Percentiles rank a stretch among this genome's conserved stretches.
Conservation (phyloP, 2,329 filamentous ascomycete genomes). For the Cryphonectria japonica region DNA sequence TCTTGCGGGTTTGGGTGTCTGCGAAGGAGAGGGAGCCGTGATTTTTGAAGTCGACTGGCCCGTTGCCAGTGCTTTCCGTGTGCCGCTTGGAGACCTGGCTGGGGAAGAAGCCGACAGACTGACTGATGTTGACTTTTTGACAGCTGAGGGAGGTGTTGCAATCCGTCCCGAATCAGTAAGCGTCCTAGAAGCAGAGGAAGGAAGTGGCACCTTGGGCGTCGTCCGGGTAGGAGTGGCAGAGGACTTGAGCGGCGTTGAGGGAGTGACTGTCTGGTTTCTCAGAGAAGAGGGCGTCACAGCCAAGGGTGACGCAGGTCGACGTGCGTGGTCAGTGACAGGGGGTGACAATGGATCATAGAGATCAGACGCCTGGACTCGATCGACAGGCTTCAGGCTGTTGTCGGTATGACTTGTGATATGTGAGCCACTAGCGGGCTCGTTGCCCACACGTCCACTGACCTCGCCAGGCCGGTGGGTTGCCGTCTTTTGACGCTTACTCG, state of each 20-base stretch:
- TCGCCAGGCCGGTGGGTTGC: neutral
- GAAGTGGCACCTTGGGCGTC: neutral
- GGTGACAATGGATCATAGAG: constrained; percentile 29
- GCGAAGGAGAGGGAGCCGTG: neutral
- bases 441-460: neutral
- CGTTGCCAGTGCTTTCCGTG: constrained; percentile 6
- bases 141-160: neutral
- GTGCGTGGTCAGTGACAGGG: neutral
- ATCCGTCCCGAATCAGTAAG: neutral
- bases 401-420: constrained; percentile 4
- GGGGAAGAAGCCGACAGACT: neutral
- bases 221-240: neutral
- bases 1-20: constrained; percentile 32
- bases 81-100: constrained; percentile 12
- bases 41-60: constrained; percentile 20
- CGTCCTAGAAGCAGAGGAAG: neutral
- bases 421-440: neutral
- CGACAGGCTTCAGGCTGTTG: neutral
- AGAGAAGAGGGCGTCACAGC: neutral
- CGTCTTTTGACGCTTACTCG: constrained; percentile 14
- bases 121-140: neutral
- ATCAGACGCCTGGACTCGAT: constrained; percentile 13
- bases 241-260: neutral
- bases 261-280: constrained; percentile 4
- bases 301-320: neutral